Base-by-base conservation (phyloP, 768 basidiomycete genomes). In the Amanita rimosa region DNA sequence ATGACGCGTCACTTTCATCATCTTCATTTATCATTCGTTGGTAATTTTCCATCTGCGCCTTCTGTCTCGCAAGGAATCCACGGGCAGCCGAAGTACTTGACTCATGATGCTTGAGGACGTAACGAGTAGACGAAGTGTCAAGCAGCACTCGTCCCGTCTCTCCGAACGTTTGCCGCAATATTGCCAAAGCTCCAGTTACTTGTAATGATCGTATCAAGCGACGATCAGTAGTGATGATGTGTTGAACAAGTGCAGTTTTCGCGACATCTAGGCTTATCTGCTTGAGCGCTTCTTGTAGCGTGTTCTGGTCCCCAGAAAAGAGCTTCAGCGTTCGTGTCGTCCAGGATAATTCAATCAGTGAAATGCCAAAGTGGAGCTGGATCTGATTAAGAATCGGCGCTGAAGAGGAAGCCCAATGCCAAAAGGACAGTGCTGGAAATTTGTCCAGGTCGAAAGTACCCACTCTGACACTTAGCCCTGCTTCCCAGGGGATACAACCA, bases 401-500 rank as follows among this genome's bases (percentile, higher is more conserved):
- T 27, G 47, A 29, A n/a, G 47, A 48, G 31, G 26, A 40, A 11
- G 47, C 47, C 47, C 47, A 48, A 40, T 19, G 47, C 47, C 47
- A 48, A 27, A 40, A 40, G 3, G 47, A 48, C 8, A n/a, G 8
- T 5, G 19, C 3, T 19, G 22, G 26, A 19, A 16, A 16, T 19
- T 31, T 17, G 6, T 38, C 37, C 7, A 31, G 13, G 9, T 4
- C 14, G 9, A 48, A 8, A 13, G 27, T 48, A 11, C 27, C 47
- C 16, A 48, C 36, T 2, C 37, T 17, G 13, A 40, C 38, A 14
- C 19, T n/a, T 7, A 13, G 2, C 40, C 11, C 31, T 27, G 27
- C 29, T n/a, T n/a, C 38, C 47, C 17, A 36, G 29, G 38, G 47
- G 11, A 48, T 38, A 26, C 47, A 40, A 7, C 47, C 37, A 14